Evolutionary conservation across 176 grass and related monocot genomes (phyloP), one percentile per base, ranked within the genome.

Genomic region (Raddia distichophylla): DNA sequence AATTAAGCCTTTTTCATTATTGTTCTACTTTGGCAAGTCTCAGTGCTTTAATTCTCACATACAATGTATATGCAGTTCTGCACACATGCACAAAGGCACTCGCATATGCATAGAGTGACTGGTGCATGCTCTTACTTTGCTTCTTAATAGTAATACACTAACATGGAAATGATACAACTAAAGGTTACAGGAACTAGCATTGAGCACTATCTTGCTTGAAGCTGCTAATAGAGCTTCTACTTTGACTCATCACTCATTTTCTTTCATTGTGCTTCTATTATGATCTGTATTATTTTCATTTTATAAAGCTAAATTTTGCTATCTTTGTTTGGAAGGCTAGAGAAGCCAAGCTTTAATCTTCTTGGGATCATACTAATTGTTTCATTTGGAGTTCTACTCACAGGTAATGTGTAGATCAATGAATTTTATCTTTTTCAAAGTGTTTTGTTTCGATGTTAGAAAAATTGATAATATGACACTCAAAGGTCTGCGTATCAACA

Each of bases 341-440:
- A 98, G 91, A 98, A 83, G 65, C 96, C 93, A 5, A 98, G 93
- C 64, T 79, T 93, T 80, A 95, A 89, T 71, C 83, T 98, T 82
- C 83, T 95, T 82, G 96, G 96, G 61, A 98, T 98, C 53, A 98
- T 98, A 65, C 22, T 98, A 52, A 47, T 93, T 76, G 90, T 98
- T 93, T 95, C 89, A 14, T 64, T 90, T 77, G 96, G 96, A 86
- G 88, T 98, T 77, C 84, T 98, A 71, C 84, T 98, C 62, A 91
- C 96, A 93, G 96, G 96, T 98, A 88, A 79, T 69, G 22, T 45
- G 46, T 79, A 66, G 40, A 34, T 80, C 15, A 84, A 73, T 15
- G 27, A 67, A 56, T 50, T 44, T 57, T 44, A 37, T 12, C 58
- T 60, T 61, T 22, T 76, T 62, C 53, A 5, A 80, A 80, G 52